These are phyloP conservation scores for Simmondsia chinensis DNA, from an alignment of 148 eudicot species.

Conservation along the genomic window DNA sequence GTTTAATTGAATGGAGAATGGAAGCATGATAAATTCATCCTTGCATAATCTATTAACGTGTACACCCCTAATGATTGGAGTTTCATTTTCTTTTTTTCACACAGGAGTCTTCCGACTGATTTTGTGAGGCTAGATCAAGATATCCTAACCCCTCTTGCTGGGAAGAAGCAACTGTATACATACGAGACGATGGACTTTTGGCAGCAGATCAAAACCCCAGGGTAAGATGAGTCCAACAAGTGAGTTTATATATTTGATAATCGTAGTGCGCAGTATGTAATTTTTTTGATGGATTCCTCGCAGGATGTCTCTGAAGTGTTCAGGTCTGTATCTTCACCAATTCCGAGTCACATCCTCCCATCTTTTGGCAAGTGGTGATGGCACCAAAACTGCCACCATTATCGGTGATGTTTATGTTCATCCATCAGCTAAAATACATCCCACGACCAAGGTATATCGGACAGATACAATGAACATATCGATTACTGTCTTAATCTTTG, in stretches of 20 bases:
- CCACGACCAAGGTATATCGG: conserved; percentile 51
- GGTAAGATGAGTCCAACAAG: conserved; percentile 34
- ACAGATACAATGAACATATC: too few relatives aligned
- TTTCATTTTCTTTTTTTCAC: conserved; percentile 4
- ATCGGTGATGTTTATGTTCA: conserved; percentile 57
- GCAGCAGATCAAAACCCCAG: conserved; percentile 96
- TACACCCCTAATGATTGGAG: conserved; percentile 12
- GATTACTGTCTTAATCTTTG: too few relatives aligned
- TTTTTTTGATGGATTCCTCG: neutral
- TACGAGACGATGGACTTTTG: conserved; percentile 85
- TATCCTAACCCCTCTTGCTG: conserved; percentile 84
- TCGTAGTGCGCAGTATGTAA: too few relatives aligned
- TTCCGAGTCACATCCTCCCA: conserved; percentile 40
- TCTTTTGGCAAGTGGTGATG: conserved; percentile 61
- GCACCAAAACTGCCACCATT: conserved; percentile 41
- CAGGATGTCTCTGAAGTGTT: conserved; percentile 69
- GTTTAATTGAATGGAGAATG: too few relatives aligned
- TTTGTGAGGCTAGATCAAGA: conserved; percentile 93
- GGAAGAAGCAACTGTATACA: conserved; percentile 70
- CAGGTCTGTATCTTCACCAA: conserved; percentile 55
- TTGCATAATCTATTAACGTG: too few relatives aligned
- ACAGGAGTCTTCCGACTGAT: conserved; percentile 79
- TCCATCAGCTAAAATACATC: conserved; percentile 63
- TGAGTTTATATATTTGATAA: too few relatives aligned
- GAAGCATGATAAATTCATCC: too few relatives aligned